phyloP scores from a whole-genome alignment of 495 filamentous ascomycete genomes.

The Aspergillus haitiensis region DNA sequence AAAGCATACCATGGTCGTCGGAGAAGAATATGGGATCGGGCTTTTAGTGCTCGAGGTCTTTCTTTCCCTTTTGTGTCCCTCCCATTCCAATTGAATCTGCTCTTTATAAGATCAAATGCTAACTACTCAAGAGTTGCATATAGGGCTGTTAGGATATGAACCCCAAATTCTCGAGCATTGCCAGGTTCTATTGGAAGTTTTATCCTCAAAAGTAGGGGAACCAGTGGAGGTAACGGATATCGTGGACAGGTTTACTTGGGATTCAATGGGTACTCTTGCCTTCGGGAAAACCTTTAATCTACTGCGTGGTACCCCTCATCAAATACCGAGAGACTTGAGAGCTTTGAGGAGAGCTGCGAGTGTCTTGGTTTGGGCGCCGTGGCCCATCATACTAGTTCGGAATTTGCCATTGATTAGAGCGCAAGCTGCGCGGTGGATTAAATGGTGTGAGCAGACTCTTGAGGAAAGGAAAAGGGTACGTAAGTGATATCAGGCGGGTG shows the following conservation, averaged over 20 bases:
- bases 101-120: neutral
- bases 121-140: too few relatives aligned
- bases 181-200: conserved; percentile 4
- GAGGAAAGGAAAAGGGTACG: conserved; percentile 14
- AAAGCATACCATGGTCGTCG: conserved; percentile 11
- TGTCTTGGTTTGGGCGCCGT: conserved; percentile 5
- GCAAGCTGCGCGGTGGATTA: conserved; percentile 2
- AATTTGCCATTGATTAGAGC: neutral
- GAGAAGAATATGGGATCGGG: conserved; percentile 17
- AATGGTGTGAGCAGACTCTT: conserved; percentile 11
- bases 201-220: conserved; percentile 1
- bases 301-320: conserved; percentile 9
- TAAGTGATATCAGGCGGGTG: neutral
- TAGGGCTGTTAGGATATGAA: conserved; percentile 14
- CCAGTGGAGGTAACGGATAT: conserved; percentile 8
- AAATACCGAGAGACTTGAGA: neutral
- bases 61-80: neutral
- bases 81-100: neutral
- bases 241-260: conserved; percentile 15
- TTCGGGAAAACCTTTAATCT: conserved; percentile 18
- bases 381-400: conserved; percentile 9
- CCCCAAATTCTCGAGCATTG: conserved; percentile 17
- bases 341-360: neutral
- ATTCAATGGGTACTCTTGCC: conserved; percentile 18
- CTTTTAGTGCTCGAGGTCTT: conserved; percentile 17